Evolutionary conservation across 2,329 filamentous ascomycete species (phyloP).

Genomic region (Pseudovirgaria hyperparasitica): DNA sequence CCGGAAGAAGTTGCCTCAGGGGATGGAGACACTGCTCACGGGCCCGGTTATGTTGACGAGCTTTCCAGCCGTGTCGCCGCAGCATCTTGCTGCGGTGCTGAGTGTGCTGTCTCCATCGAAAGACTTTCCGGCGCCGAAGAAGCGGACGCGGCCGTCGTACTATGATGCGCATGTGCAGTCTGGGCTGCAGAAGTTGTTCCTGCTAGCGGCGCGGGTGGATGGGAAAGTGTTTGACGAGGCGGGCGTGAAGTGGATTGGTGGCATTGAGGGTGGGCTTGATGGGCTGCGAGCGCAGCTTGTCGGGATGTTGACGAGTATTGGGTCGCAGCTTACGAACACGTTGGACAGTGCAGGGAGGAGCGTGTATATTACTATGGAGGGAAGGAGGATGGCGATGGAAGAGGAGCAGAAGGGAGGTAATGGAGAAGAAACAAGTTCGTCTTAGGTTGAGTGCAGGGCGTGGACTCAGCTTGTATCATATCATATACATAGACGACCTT

Average conservation of each 20-base stretch:
- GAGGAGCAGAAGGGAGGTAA: slow-evolving; percentile 41
- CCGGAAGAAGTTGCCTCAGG: slow-evolving; percentile 40
- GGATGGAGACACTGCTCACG: slow-evolving; percentile 62
- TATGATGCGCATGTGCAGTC: slow-evolving; percentile 67
- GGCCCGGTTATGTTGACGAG: slow-evolving; percentile 72
- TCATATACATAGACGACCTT: too few relatives aligned
- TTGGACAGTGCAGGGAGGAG: slow-evolving; percentile 70
- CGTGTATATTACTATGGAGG: slow-evolving; percentile 80
- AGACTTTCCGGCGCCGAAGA: slow-evolving; percentile 64
- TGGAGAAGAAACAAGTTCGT: slow-evolving; percentile 8
- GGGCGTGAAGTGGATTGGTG: slow-evolving; percentile 56
- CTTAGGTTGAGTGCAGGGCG: slow-evolving; percentile 3
- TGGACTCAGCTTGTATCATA: too few relatives aligned
- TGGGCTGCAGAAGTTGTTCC: slow-evolving; percentile 73
- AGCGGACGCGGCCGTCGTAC: slow-evolving; percentile 66
- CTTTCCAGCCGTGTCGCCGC: slow-evolving; percentile 71
- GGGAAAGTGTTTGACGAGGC: slow-evolving; percentile 69
- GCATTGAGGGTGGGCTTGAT: slow-evolving; percentile 70
- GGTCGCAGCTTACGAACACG: slow-evolving; percentile 62
- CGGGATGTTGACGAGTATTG: slow-evolving; percentile 64
- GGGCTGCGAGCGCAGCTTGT: slow-evolving; percentile 74
- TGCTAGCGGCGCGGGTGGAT: slow-evolving; percentile 80
- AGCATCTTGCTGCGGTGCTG: slow-evolving; percentile 70
- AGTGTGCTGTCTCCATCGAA: slow-evolving; percentile 62
- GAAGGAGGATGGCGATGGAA: slow-evolving; percentile 67